Conservation (phyloP, 2,329 filamentous ascomycete species). For the Chaetomium sp. region DNA sequence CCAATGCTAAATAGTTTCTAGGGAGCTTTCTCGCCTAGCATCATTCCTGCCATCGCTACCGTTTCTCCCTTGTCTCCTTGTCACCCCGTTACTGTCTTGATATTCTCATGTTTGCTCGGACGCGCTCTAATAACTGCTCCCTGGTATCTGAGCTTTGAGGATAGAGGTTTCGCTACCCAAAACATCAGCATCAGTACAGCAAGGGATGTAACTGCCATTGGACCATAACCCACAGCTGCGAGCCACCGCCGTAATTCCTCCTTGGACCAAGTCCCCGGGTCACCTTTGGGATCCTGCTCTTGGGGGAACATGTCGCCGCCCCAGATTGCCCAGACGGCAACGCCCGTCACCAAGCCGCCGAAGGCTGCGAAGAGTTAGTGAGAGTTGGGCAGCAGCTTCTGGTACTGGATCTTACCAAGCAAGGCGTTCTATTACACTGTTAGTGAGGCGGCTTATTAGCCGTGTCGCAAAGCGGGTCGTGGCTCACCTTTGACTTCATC, state of each 20-base stretch:
- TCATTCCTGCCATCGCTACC: no score
- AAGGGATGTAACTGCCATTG: background rate
- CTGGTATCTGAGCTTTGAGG: conserved; percentile 38
- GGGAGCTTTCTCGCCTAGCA: no score
- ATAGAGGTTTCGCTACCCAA: conserved; percentile 39
- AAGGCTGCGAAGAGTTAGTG: conserved; percentile 54
- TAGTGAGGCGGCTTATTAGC: background rate
- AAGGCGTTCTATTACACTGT: conserved; percentile 54
- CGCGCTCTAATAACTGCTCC: conserved; percentile 42
- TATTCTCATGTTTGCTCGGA: conserved; percentile 42
- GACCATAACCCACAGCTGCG: conserved; percentile 55
- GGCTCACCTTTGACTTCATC: conserved; percentile 60
- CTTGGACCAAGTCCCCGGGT: conserved; percentile 64
- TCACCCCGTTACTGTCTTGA: conserved; percentile 25
- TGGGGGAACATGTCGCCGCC: conserved; percentile 77
- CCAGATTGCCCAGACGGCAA: conserved; percentile 78
- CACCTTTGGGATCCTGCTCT: conserved; percentile 67
- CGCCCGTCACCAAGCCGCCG: conserved; percentile 72
- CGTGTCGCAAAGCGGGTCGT: background rate
- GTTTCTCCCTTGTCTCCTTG: no score
- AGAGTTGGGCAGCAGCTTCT: background rate
- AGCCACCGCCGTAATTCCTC: conserved; percentile 80
- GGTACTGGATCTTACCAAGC: conserved; percentile 46
- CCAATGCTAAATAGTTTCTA: no score
- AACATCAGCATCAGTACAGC: conserved; percentile 10